Conservation (phyloP, 2,329 filamentous ascomycete species). For the Helicocarpus griseus region DNA sequence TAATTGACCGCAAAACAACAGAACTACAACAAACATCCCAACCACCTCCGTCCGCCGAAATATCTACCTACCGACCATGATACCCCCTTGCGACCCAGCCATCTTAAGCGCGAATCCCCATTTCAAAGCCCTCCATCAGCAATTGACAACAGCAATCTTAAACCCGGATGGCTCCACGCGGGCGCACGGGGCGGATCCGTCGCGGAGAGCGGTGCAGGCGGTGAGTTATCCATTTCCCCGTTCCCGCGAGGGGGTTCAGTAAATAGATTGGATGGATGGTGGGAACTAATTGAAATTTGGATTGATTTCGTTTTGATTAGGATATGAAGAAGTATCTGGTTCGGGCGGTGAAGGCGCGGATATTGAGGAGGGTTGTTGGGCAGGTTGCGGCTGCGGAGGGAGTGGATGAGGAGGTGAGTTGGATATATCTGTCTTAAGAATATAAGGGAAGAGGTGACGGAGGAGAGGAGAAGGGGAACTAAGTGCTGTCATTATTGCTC, state of each 20-base stretch:
- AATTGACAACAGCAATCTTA: constrained; percentile 28
- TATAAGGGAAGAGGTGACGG: background rate
- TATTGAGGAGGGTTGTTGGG: constrained; percentile 23
- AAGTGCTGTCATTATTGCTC: no score
- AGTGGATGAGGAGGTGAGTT: constrained; percentile 1
- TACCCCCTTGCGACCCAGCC: constrained; percentile 31
- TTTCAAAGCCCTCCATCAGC: constrained; percentile 33
- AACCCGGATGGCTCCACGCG: constrained; percentile 33
- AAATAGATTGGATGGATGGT: no score
- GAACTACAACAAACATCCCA: no score
- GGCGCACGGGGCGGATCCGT: constrained; percentile 21
- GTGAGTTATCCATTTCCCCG: constrained; percentile 18
- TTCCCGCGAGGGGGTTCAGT: background rate
- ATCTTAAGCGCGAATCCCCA: constrained; percentile 32
- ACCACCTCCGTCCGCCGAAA: no score
- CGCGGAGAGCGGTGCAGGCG: constrained; percentile 21
- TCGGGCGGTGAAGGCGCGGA: constrained; percentile 23
- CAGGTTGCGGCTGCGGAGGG: constrained; percentile 23
- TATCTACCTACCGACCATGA: constrained; percentile 27
- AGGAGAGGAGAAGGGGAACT: background rate
- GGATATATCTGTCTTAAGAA: background rate
- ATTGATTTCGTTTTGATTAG: constrained; percentile 16
- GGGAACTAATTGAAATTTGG: no score
- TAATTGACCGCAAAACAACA: no score
- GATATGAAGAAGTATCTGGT: constrained; percentile 27